These are phyloP conservation scores for Peronosclerospora sorghi DNA, from an alignment of 352 stramenopile genomes.

Conservation along the genomic window DNA sequence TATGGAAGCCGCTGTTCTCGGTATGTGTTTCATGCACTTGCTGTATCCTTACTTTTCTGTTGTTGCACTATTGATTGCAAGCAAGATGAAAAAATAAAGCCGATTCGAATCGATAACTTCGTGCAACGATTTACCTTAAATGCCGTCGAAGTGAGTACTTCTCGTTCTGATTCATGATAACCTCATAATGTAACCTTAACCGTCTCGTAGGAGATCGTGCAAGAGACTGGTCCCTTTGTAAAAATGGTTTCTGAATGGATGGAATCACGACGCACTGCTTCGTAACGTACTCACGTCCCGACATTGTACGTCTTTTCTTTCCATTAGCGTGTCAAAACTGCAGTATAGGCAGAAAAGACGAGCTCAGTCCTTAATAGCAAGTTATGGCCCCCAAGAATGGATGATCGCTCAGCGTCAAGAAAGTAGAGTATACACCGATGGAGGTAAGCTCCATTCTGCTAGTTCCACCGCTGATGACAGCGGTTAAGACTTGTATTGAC, in stretches of 20 bases:
- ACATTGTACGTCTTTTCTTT: slow-evolving; percentile 24
- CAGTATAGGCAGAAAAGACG: slow-evolving; percentile 34
- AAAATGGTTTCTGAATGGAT: slow-evolving; percentile 82
- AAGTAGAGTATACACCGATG: slow-evolving; percentile 32
- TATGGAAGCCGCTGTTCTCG: not conserved
- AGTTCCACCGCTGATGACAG: not conserved
- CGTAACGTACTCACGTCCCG: slow-evolving; percentile 47
- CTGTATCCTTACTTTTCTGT: not conserved
- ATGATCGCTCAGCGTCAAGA: slow-evolving; percentile 25
- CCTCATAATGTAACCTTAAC: not conserved
- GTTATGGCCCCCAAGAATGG: slow-evolving; percentile 66
- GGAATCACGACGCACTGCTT: slow-evolving; percentile 83
- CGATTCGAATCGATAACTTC: slow-evolving; percentile 66
- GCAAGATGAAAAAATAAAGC: slow-evolving; percentile 5
- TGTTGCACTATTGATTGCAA: not conserved
- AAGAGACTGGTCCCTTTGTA: slow-evolving; percentile 45
- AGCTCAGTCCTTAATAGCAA: slow-evolving; percentile 33
- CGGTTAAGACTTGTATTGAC: not conserved
- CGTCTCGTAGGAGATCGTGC: slow-evolving; percentile 33
- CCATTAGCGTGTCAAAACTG: no score
- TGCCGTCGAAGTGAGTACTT: slow-evolving; percentile 44
- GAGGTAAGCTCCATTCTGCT: slow-evolving; percentile 18
- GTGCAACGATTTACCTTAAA: slow-evolving; percentile 64
- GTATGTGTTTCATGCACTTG: not conserved
- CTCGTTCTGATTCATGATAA: not conserved